Conservation (phyloP, 1,284 basidiomycete genomes). For the Meripilus lineatus region DNA sequence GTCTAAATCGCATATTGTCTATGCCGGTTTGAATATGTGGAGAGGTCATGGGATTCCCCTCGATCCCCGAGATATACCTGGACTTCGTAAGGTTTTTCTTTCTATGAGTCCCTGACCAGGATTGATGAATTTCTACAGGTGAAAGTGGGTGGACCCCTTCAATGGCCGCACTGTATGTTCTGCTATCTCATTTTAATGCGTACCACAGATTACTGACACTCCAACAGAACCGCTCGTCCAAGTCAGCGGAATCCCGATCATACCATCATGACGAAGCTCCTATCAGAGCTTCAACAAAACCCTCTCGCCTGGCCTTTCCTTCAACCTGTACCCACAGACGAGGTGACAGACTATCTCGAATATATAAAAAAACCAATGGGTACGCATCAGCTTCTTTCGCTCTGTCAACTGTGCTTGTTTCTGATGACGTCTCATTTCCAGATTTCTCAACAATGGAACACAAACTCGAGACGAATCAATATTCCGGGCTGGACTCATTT, state of each 20-base stretch:
- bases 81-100: constrained; percentile 55
- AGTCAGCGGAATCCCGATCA: constrained; percentile 53
- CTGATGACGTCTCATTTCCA: constrained; percentile 27
- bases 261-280: constrained; percentile 74
- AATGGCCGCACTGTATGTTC: constrained; percentile 75
- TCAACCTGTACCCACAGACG: constrained; percentile 75
- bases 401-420: neutral
- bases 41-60: constrained; percentile 44
- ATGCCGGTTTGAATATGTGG: constrained; percentile 66
- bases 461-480: constrained; percentile 84
- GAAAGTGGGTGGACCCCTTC: constrained; percentile 94
- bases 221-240: too few relatives aligned
- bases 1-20: constrained; percentile 84
- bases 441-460: constrained; percentile 92
- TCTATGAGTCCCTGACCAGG: constrained; percentile 5
- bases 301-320: constrained; percentile 87
- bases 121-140: constrained; percentile 39
- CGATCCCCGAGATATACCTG: constrained; percentile 78
- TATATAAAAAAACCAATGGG: constrained; percentile 95
- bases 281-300: constrained; percentile 81
- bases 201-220: too few relatives aligned
- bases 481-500: constrained; percentile 75
- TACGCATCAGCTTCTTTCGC: constrained; percentile 32
- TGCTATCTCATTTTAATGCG: neutral
- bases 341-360: constrained; percentile 90